Base-by-base conservation (phyloP, 768 basidiomycete species). In the Crepidotus variabilis region DNA sequence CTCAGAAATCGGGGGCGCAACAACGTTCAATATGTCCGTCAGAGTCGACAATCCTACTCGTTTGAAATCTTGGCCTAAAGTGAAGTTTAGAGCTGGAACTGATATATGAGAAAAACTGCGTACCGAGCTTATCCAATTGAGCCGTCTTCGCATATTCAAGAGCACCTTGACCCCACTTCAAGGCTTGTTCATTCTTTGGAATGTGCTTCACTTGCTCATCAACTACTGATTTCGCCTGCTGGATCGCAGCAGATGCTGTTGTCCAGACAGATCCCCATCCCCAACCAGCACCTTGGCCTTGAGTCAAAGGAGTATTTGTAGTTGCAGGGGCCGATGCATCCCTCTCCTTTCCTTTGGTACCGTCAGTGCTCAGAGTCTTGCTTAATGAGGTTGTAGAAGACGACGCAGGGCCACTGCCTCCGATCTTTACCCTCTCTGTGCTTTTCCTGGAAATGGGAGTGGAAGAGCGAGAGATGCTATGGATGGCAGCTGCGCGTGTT, bases 1-100 rank as follows among this genome's bases (percentile, higher is more conserved):
- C 69, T 96, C 95, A 22, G 95, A 92, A 64, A 98, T 98, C 11
- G 97, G 97, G 43, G 97, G 97, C 0, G 97, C 97, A 57, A 99
- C 96, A 24, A 89, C 96, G 68, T 98, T 96, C 51, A 99, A 76
- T 55, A 99, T 87, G 56, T 96, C 94, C 2, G 85, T 92, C 23
- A 98, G 75, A 2, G 95, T 94, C 9, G 92, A 93, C 35, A 95
- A 73, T 24, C 94, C 92, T 23, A 90, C 89, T 51, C 87, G 82
- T 67, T 87, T 92, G 65, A 98, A 87, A 67, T 97, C 95, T 67
- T 94, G 82, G 51, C 92, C 94, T 97, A 64, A 33, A 49, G 28
- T 49, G 16, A 33, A 36, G 22, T 51, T 16, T 9, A 21, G 49
- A 20, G 45, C 18, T 43, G 11, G 35, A 10, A 43, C 34, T 21